Conservation (phyloP, 2,329 filamentous ascomycete genomes). For the Fonsecaea nubica region DNA sequence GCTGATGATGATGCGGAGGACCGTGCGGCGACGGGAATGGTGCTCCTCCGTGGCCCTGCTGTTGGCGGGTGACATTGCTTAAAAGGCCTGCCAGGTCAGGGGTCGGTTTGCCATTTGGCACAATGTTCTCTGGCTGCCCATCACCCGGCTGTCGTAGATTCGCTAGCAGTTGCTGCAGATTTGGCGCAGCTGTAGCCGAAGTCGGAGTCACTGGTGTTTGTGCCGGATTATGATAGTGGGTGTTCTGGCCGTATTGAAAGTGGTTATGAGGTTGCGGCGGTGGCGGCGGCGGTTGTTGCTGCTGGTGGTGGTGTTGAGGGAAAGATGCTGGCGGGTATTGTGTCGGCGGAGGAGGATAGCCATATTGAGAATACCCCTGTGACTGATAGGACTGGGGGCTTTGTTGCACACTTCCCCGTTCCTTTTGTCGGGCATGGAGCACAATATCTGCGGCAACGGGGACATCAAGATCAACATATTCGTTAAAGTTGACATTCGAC, state of each 20-base stretch:
- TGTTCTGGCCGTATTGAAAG: conserved; percentile 32
- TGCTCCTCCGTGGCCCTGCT: conserved; percentile 27
- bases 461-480: conserved; percentile 84
- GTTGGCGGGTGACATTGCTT: conserved; percentile 48
- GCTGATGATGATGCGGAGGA: conserved; percentile 24
- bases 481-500: conserved; percentile 80
- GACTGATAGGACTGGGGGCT: conserved; percentile 44
- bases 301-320: conserved; percentile 18
- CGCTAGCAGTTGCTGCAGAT: conserved; percentile 39
- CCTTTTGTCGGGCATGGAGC: conserved; percentile 68
- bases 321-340: conserved; percentile 26
- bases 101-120: conserved; percentile 45
- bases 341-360: conserved; percentile 39
- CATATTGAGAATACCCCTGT: conserved; percentile 42
- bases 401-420: conserved; percentile 43
- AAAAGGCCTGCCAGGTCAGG: conserved; percentile 51
- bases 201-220: conserved; percentile 28
- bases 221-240: conserved; percentile 27
- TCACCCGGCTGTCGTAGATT: conserved; percentile 39
- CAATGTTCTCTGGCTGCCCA: conserved; percentile 39
- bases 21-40: conserved; percentile 16
- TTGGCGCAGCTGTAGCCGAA: conserved; percentile 29
- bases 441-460: conserved; percentile 81
- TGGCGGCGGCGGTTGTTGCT: neutral
- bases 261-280: conserved; percentile 26